Conservation (phyloP, 2,329 filamentous ascomycete species). For the Lachnellula cervina region DNA sequence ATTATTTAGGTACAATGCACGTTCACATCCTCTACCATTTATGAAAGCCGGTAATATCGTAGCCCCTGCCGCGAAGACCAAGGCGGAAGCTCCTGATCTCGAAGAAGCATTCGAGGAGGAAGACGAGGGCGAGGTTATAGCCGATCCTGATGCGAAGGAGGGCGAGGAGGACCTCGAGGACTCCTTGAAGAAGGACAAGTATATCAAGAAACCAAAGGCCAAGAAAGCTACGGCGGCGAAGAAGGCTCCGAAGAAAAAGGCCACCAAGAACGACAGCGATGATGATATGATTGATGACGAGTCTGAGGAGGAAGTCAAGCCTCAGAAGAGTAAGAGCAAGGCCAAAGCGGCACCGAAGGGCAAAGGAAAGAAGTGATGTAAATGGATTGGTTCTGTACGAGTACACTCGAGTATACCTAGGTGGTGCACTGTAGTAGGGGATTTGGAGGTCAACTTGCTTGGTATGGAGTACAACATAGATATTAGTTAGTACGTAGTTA, state of each 20-base stretch:
- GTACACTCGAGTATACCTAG: neutral
- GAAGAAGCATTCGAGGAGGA: constrained; percentile 95
- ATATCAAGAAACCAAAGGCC: constrained; percentile 85
- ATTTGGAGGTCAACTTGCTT: neutral
- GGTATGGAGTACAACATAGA: no score
- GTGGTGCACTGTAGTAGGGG: neutral
- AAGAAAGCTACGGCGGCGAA: constrained; percentile 50
- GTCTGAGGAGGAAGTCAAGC: constrained; percentile 19
- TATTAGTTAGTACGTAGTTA: no score
- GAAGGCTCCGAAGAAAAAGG: constrained; percentile 42
- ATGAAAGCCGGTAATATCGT: constrained; percentile 83
- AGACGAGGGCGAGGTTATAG: constrained; percentile 65
- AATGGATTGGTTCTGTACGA: neutral
- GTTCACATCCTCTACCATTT: constrained; percentile 86
- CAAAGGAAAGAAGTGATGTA: constrained; percentile 25
- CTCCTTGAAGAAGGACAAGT: constrained; percentile 93
- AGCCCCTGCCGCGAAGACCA: constrained; percentile 55
- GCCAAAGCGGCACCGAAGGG: constrained; percentile 21
- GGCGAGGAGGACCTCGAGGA: constrained; percentile 69
- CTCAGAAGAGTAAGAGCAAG: constrained; percentile 25
- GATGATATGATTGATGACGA: constrained; percentile 24
- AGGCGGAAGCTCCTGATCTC: constrained; percentile 71
- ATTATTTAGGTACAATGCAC: constrained; percentile 67
- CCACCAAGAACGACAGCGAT: constrained; percentile 16
- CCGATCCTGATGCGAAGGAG: constrained; percentile 47